Conservation (phyloP, 805 yeast species). For the Candida broadrunensis region DNA sequence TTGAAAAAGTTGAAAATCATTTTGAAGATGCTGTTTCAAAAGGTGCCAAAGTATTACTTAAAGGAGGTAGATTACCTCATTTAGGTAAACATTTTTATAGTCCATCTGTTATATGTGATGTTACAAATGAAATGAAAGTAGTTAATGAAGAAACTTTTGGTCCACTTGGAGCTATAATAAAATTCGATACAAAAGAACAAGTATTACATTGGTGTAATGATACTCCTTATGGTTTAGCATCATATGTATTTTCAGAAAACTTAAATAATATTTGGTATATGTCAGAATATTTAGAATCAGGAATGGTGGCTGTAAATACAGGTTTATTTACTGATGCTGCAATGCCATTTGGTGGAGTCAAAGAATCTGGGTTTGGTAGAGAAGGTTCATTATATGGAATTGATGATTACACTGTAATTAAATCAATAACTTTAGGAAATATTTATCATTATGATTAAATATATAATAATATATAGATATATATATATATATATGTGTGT, state of each 20-base stretch:
- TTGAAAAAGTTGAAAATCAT: conserved; percentile 54
- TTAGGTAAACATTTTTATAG: conserved; percentile 51
- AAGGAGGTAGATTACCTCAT: conserved; percentile 52
- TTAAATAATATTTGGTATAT: conserved; percentile 49
- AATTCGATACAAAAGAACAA: conserved; percentile 52
- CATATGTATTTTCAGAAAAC: conserved; percentile 55
- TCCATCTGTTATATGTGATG: conserved; percentile 54
- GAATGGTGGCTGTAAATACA: conserved; percentile 63
- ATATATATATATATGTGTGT: no score
- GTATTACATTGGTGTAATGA: conserved; percentile 55
- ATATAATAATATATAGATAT: background rate
- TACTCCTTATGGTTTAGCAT: conserved; percentile 55
- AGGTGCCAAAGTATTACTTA: conserved; percentile 50
- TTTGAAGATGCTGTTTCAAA: conserved; percentile 50
- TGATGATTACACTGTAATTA: conserved; percentile 66
- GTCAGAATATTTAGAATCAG: conserved; percentile 57
- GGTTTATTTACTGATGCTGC: conserved; percentile 57
- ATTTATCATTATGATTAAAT: conserved; percentile 17
- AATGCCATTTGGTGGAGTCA: conserved; percentile 76
- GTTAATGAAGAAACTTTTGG: conserved; percentile 63
- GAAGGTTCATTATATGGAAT: conserved; percentile 76
- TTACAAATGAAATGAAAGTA: conserved; percentile 49
- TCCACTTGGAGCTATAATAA: conserved; percentile 56
- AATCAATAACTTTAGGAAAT: conserved; percentile 50
- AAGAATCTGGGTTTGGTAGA: conserved; percentile 77